These are phyloP conservation scores for Cyclotella baltica DNA, from an alignment of 108 stramenopile species.

Conservation along the genomic window DNA sequence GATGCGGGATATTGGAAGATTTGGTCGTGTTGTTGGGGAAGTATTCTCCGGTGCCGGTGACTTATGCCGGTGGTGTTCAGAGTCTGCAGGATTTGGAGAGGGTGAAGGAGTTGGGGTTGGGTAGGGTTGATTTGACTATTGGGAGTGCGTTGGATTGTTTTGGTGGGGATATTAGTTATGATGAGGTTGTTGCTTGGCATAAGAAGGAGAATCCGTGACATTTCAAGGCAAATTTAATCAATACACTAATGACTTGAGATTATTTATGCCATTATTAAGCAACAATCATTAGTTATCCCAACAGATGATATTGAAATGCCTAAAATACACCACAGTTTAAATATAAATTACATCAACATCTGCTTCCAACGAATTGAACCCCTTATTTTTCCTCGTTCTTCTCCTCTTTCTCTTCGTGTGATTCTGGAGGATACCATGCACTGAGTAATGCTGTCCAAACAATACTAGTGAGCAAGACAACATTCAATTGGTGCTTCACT, in stretches of 20 bases:
- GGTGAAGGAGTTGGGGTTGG: constrained; percentile 86
- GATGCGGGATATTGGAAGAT: constrained; percentile 95
- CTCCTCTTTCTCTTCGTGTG: constrained; percentile 35
- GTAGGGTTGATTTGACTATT: constrained; percentile 95
- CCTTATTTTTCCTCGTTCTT: neutral
- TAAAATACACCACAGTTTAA: neutral
- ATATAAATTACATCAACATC: neutral
- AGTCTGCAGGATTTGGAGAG: constrained; percentile 88
- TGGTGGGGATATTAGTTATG: constrained; percentile 91
- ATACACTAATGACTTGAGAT: too few relatives aligned
- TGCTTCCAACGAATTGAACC: neutral
- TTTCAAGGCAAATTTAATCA: too few relatives aligned
- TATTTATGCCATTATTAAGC: too few relatives aligned
- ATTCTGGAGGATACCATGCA: constrained; percentile 80
- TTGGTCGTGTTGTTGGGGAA: constrained; percentile 89
- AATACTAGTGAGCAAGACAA: constrained; percentile 76
- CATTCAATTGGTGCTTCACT: constrained; percentile 83
- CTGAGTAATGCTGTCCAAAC: constrained; percentile 85
- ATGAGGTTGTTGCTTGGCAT: constrained; percentile 95
- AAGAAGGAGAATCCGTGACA: constrained; percentile 63
- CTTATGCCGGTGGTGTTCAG: constrained; percentile 98
- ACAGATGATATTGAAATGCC: neutral
- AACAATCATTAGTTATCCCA: neutral
- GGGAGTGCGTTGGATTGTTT: constrained; percentile 98
- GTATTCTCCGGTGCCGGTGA: constrained; percentile 90